Base-by-base conservation (phyloP, 768 basidiomycete genomes). In the Amyloporia xantha region DNA sequence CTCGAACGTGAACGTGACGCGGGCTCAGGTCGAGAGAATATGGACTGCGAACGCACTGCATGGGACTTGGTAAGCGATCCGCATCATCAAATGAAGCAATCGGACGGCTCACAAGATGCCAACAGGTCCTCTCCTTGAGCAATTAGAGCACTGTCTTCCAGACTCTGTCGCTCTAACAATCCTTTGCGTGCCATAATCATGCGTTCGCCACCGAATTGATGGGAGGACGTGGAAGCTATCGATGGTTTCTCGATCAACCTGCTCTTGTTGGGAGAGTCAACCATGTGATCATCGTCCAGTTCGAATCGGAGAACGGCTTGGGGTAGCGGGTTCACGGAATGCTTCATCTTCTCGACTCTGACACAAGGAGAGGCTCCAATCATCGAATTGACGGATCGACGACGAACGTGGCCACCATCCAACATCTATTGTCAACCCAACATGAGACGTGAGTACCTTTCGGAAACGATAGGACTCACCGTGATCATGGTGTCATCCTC, bases 401-500 rank as follows among this genome's bases (percentile, higher is more conserved):
- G 79, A 25, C 82, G 79, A 44, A 86, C 79, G 46, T 79, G 84
- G 2, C 84, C 86, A 46, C 86, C 88, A 42, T 83, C 87, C 27
- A 90, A 68, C 86, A 91, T 89, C 84, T 87, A 33, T 5, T n/a
- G 40, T 7, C 21, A 35, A 50, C 23, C 50, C 45, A 52, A 47
- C 19, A 42, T 24, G 48, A 37, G 61, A 41, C 37, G 23, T 23
- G 33, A 44, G 26, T 3, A 10, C 3, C 13, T 6, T 19, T 20
- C 40, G 24, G 26, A 9, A 24, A n/a, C 36, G 20, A 3, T 5
- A 2, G 15, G 24, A 53, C 81, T 59, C 63, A 87, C 85, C 33
- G 77, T 78, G 41, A 90, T 83, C 86, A 89, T 87, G 0, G 89
- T 90, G 55, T 90, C 87, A 50, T 88, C 84, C 23, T 89, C 86